Evolutionary conservation across 352 stramenopile species (phyloP).

Genomic region (Globisporangium paroecandrum): DNA sequence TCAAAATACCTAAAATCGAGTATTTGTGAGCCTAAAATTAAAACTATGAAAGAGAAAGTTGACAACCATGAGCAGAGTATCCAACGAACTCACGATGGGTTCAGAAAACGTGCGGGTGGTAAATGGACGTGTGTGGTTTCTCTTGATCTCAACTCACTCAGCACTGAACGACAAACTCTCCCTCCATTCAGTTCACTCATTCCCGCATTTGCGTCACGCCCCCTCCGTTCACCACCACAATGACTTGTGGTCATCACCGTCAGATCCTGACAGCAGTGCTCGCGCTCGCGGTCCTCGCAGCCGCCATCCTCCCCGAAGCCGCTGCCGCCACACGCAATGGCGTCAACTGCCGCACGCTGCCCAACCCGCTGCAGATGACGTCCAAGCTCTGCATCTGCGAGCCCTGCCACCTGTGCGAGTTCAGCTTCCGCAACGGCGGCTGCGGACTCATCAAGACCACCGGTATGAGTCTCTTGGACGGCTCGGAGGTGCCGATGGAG

Average conservation of each 20-base stretch:
- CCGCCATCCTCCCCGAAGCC: neutral
- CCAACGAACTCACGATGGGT: neutral
- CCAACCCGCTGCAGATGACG: constrained; percentile 19
- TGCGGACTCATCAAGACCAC: constrained; percentile 26
- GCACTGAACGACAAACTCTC: neutral
- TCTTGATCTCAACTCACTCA: neutral
- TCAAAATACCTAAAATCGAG: constrained; percentile 2
- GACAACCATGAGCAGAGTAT: neutral
- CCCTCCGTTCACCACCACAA: too few relatives aligned
- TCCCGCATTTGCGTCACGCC: neutral
- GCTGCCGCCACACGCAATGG: constrained; percentile 1
- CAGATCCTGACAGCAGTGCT: neutral
- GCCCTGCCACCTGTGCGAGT: constrained; percentile 37
- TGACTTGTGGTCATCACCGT: too few relatives aligned
- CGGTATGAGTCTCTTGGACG: constrained; percentile 20
- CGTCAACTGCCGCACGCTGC: constrained; percentile 11
- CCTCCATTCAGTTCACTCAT: neutral
- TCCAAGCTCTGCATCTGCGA: constrained; percentile 31
- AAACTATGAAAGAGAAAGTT: neutral
- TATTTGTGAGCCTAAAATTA: neutral
- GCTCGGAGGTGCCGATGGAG: constrained; percentile 16
- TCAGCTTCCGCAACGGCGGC: constrained; percentile 15
- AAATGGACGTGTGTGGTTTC: neutral
- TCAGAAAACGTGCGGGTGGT: neutral
- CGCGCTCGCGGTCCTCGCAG: neutral